These are phyloP conservation scores for Blastobotrys apis DNA, from an alignment of 1,139 yeast genomes.

Conservation along the genomic window DNA sequence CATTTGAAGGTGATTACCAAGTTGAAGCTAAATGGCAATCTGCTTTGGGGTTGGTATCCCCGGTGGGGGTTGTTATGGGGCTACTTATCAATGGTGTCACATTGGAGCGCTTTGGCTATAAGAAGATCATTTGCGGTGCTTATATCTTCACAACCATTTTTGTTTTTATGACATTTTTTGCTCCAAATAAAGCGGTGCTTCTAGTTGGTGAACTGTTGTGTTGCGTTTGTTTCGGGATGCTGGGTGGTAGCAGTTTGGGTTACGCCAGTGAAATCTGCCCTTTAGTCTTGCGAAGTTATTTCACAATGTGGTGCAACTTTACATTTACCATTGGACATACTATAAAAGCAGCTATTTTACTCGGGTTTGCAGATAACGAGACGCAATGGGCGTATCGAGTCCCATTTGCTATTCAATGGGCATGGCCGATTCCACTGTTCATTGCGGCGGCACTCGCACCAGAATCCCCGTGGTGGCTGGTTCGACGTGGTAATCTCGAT, in stretches of 20 bases:
- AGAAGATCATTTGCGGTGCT: conserved; percentile 40
- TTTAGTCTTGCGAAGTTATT: conserved; percentile 27
- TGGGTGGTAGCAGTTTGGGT: conserved; percentile 44
- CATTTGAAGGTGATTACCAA: conserved; percentile 23
- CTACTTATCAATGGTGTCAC: conserved; percentile 16
- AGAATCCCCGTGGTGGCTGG: conserved; percentile 55
- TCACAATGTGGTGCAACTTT: conserved; percentile 37
- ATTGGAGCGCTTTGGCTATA: conserved; percentile 46
- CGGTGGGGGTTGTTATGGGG: conserved; percentile 33
- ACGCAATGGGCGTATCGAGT: conserved; percentile 36
- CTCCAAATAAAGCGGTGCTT: conserved; percentile 36
- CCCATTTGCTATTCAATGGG: conserved; percentile 55
- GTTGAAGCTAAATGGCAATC: conserved; percentile 45
- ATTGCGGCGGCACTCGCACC: conserved; percentile 50
- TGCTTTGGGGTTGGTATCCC: conserved; percentile 40
- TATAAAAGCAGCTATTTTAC: conserved; percentile 20
- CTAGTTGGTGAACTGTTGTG: conserved; percentile 41
- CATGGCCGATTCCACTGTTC: conserved; percentile 55
- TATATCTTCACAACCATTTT: conserved; percentile 26
- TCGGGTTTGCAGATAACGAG: not conserved
- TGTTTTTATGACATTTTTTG: conserved; percentile 43
- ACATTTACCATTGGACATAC: conserved; percentile 45
- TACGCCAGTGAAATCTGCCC: conserved; percentile 4
- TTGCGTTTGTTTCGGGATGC: conserved; percentile 38
- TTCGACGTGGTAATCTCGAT: conserved; percentile 37